These are phyloP conservation scores for Beta corolliflora DNA, from an alignment of 179 eudicot species.

Conservation along the genomic window DNA sequence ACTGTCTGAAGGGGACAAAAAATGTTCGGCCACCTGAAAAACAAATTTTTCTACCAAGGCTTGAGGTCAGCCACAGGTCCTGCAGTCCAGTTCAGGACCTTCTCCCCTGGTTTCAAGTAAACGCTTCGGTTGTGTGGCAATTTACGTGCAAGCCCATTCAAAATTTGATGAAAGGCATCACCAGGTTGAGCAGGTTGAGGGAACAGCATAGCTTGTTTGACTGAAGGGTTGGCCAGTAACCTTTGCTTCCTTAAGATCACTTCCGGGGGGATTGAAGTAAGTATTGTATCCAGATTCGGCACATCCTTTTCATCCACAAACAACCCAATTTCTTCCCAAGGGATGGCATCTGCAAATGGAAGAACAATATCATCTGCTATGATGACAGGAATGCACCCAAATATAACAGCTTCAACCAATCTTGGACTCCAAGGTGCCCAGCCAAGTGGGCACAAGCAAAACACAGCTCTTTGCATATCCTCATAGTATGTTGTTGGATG, in stretches of 20 bases:
- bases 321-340: constrained; percentile 92
- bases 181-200: constrained; percentile 91
- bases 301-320: constrained; percentile 86
- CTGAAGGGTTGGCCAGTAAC: constrained; percentile 87
- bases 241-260: constrained; percentile 88
- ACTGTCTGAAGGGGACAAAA: background rate
- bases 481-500: constrained; percentile 95
- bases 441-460: constrained; percentile 93
- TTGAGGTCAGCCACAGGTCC: constrained; percentile 86
- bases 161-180: constrained; percentile 90
- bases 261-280: constrained; percentile 78
- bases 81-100: constrained; percentile 83
- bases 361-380: constrained; percentile 91
- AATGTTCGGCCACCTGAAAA: constrained; percentile 6
- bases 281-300: constrained; percentile 74
- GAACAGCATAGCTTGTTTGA: constrained; percentile 92
- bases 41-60: constrained; percentile 62
- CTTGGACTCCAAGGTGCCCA: constrained; percentile 99
- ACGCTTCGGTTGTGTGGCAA: constrained; percentile 63
- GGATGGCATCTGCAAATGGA: constrained; percentile 95
- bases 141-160: constrained; percentile 93
- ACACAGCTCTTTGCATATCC: constrained; percentile 92
- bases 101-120: constrained; percentile 61
- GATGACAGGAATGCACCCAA: constrained; percentile 92
- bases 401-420: constrained; percentile 91